phyloP scores from a whole-genome alignment of 2,329 filamentous ascomycete species.

The Monilinia aucupariae region DNA sequence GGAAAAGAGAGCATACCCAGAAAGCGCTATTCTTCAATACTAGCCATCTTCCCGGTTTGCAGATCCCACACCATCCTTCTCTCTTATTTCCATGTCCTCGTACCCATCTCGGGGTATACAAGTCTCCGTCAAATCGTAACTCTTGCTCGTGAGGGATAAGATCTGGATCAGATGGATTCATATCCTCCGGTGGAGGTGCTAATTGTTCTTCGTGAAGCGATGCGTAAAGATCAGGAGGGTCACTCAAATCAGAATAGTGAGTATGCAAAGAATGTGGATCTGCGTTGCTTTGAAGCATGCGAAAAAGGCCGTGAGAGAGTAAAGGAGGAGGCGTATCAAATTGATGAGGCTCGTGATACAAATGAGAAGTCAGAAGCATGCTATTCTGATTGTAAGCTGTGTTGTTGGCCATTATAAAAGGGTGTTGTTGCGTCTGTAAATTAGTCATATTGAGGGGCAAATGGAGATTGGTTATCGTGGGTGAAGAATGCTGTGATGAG shows the following conservation, averaged over 20 bases:
- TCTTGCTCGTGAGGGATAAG: conserved; percentile 73
- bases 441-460: conserved; percentile 45
- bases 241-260: conserved; percentile 68
- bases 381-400: conserved; percentile 49
- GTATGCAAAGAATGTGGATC: conserved; percentile 61
- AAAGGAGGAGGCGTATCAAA: conserved; percentile 56
- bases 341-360: conserved; percentile 45
- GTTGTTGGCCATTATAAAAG: conserved; percentile 50
- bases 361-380: conserved; percentile 51
- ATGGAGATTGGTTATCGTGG: conserved; percentile 41
- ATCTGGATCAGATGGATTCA: conserved; percentile 72
- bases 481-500: conserved; percentile 48
- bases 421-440: conserved; percentile 52
- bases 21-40: conserved; percentile 87
- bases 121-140: conserved; percentile 70
- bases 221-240: conserved; percentile 72
- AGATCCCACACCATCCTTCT: conserved; percentile 85
- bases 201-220: conserved; percentile 69
- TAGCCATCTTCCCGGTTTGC: conserved; percentile 79
- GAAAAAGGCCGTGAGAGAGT: conserved; percentile 67
- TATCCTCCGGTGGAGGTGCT: conserved; percentile 71
- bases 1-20: conserved; percentile 41
- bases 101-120: conserved; percentile 81
- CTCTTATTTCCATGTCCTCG: conserved; percentile 82
- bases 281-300: conserved; percentile 69